Percentiles rank a stretch among this genome's conserved stretches.
These are phyloP conservation scores for Xylariaceae sp. DNA, from an alignment of 2,329 filamentous ascomycete species.

Conservation along the genomic window DNA sequence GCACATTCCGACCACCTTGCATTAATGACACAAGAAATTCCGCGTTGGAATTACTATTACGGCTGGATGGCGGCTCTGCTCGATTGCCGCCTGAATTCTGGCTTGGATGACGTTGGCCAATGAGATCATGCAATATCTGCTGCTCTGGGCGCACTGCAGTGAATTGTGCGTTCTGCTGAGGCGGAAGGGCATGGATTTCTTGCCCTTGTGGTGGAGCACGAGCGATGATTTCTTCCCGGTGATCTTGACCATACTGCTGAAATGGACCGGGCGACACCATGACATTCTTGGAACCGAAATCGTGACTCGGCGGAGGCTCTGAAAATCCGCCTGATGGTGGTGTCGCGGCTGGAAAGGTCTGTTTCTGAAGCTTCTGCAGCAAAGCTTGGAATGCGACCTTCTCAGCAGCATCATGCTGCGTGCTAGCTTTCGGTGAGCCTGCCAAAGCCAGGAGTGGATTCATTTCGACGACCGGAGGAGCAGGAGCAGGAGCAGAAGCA, in stretches of 20 bases:
- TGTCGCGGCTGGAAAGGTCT: slow-evolving; percentile 51
- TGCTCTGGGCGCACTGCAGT: slow-evolving; percentile 59
- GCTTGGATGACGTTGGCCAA: slow-evolving; percentile 63
- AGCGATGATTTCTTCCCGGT: slow-evolving; percentile 52
- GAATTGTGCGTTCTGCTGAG: slow-evolving; percentile 55
- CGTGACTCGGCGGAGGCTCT: slow-evolving; percentile 40
- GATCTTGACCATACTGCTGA: slow-evolving; percentile 54
- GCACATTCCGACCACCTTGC: slow-evolving; percentile 60
- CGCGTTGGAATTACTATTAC: slow-evolving; percentile 69
- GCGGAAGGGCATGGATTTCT: slow-evolving; percentile 60
- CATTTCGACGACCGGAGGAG: slow-evolving; percentile 32
- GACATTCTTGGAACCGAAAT: slow-evolving; percentile 46
- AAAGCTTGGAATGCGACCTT: slow-evolving; percentile 86
- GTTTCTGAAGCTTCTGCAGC: slow-evolving; percentile 78
- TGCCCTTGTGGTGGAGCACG: slow-evolving; percentile 53
- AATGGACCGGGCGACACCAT: slow-evolving; percentile 57
- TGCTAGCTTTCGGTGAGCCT: slow-evolving; percentile 31
- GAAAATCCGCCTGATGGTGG: slow-evolving; percentile 50
- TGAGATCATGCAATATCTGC: slow-evolving; percentile 65
- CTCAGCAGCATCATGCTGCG: slow-evolving; percentile 67
- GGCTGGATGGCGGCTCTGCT: slow-evolving; percentile 50
- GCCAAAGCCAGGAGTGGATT: slow-evolving; percentile 42
- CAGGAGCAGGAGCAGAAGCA: too few relatives aligned
- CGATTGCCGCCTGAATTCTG: slow-evolving; percentile 58
- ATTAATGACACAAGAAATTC: slow-evolving; percentile 88